Base-by-base conservation (phyloP, 1,284 basidiomycete genomes). In the Puccinia polysora region DNA sequence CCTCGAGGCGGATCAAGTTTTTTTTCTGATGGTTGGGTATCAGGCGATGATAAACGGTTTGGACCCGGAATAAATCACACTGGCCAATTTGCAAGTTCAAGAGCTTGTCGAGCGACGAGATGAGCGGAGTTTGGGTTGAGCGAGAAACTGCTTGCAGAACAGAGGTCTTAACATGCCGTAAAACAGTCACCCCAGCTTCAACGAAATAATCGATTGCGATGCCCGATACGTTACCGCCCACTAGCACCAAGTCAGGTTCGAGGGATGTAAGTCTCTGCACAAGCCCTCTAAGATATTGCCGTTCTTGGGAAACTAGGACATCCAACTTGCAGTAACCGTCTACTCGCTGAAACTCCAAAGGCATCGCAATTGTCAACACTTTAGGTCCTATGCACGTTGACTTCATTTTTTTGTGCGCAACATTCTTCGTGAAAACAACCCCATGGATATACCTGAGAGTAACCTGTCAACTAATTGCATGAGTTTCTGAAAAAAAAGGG, bases 1-100 rank as follows among this genome's bases (percentile, higher is more conserved):
- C 96, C 80, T 96, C 92, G 78, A 99, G 97, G 1, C 95, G 88
- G 90, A 98, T 94, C 78, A 93, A 89, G 0, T 93, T 92, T 83
- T 98, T 98, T 69, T 95, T 84, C 47, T 86, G 85, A 43, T 55
- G 45, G 15, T 90, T 92, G 7, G 94, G 91, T 45, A 97, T 95
- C 38, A 92, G 82, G 4, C 86, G 85, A 80, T 97, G 92, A 77
- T 97, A 92, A 80, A 90, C 97, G 0, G 95, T 97, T 80, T 97
- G 91, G 23, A 97, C 86, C 52, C 87, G 85, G 79, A 94, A 95
- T 32, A 86, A 85, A n/a, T 86, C 83, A 78, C 94, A 97, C 75
- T 95, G 88, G 0, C 96, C 96, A 30, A 98, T 82, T 58, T 87
- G 87, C 4, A 94, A 92, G 78, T 96, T 91, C 0, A 92, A 91